These are phyloP conservation scores for Fraxinus albicans DNA, from an alignment of 305 asterid genomes.

Conservation along the genomic window DNA sequence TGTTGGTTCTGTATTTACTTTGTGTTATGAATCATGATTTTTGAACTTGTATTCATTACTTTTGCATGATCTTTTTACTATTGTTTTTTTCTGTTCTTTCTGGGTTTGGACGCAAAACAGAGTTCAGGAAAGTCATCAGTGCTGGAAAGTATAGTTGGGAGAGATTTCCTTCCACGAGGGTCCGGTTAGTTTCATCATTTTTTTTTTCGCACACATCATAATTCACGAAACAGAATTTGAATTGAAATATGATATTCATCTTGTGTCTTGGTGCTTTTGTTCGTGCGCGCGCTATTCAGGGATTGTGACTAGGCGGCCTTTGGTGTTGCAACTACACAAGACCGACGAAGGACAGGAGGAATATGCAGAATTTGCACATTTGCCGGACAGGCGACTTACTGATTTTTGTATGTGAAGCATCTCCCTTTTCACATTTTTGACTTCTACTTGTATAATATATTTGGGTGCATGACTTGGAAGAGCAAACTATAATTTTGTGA, in stretches of 20 bases:
- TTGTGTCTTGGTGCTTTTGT: neutral
- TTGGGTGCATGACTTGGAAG: neutral
- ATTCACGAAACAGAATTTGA: neutral
- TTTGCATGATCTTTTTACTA: neutral
- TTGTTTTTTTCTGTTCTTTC: neutral
- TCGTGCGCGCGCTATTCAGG: slow-evolving; percentile 37
- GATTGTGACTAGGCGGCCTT: slow-evolving; percentile 90
- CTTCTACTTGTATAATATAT: neutral
- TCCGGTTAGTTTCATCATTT: slow-evolving; percentile 56
- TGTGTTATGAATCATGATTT: neutral
- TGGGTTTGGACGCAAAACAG: slow-evolving; percentile 41
- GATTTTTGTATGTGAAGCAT: slow-evolving; percentile 63
- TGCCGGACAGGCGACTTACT: slow-evolving; percentile 59
- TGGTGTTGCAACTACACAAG: slow-evolving; percentile 86
- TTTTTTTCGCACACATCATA: neutral
- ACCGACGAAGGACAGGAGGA: slow-evolving; percentile 65
- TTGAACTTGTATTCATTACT: neutral
- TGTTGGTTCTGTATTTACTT: neutral
- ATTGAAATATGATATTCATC: neutral
- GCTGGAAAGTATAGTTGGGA: slow-evolving; percentile 91
- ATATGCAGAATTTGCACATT: slow-evolving; percentile 89
- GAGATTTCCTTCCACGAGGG: slow-evolving; percentile 98
- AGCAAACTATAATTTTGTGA: neutral
- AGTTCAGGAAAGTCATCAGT: slow-evolving; percentile 98
- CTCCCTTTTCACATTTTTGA: neutral